Evolutionary conservation across 2,329 filamentous ascomycete species (phyloP).

Genomic region (Verticillium alfalfae): DNA sequence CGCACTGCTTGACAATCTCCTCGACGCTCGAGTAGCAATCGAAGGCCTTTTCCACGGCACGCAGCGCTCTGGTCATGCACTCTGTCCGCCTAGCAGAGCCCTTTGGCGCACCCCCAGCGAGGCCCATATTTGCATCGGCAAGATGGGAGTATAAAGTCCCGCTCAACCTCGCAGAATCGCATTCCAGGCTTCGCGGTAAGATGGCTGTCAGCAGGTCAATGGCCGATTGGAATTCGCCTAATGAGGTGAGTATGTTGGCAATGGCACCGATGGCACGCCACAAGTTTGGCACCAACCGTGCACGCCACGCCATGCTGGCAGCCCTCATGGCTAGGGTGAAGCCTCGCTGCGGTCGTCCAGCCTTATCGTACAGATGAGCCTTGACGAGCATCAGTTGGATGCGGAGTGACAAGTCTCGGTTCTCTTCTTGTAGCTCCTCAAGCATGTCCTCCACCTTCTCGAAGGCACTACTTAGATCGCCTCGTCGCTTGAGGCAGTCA

Average conservation of each 20-base stretch:
- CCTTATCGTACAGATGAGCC: conserved; percentile 61
- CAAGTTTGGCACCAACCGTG: conserved; percentile 61
- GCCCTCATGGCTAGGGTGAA: conserved; percentile 75
- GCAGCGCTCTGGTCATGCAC: conserved; percentile 51
- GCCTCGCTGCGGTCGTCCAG: conserved; percentile 64
- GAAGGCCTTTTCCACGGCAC: conserved; percentile 58
- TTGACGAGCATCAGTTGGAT: conserved; percentile 70
- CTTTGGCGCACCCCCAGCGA: conserved; percentile 52
- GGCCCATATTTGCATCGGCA: conserved; percentile 73
- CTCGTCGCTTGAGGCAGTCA: conserved; percentile 43
- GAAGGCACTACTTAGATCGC: conserved; percentile 42
- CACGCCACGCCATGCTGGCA: conserved; percentile 65
- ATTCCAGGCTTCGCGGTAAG: conserved; percentile 73
- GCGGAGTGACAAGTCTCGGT: conserved; percentile 55
- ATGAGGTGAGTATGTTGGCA: conserved; percentile 60
- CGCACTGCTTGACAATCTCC: conserved; percentile 65
- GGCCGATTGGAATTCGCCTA: conserved; percentile 67
- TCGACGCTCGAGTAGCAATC: conserved; percentile 61
- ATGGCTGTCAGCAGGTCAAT: conserved; percentile 59
- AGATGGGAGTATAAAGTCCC: conserved; percentile 65
- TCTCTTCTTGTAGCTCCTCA: conserved; percentile 33
- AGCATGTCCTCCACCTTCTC: conserved; percentile 40
- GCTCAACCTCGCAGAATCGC: conserved; percentile 54
- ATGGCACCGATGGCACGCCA: conserved; percentile 69
- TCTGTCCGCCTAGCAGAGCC: conserved; percentile 44